phyloP scores from a whole-genome alignment of 768 basidiomycete species.

The Candolleomyces efflorescens region DNA sequence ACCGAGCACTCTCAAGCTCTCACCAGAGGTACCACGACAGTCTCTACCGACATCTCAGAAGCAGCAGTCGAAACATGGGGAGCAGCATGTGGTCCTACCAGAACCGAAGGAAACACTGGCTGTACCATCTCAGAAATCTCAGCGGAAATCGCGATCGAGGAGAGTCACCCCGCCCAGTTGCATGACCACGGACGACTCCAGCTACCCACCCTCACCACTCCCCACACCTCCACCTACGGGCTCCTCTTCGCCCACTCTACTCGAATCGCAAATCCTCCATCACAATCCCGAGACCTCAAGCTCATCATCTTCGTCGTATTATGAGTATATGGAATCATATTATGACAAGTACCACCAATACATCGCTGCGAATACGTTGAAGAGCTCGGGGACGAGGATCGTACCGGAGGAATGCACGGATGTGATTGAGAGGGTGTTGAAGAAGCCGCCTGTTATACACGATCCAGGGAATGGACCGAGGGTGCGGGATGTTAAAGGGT shows the following conservation, averaged over 20 bases:
- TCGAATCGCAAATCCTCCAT: too few relatives aligned
- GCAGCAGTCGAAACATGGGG: neutral
- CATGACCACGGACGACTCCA: neutral
- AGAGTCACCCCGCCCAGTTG: neutral
- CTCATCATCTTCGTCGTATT: neutral
- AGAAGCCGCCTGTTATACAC: slow-evolving; percentile 54
- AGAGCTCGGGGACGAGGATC: slow-evolving; percentile 1
- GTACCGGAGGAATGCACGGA: slow-evolving; percentile 2
- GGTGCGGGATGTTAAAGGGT: slow-evolving; percentile 61
- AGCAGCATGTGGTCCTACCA: neutral
- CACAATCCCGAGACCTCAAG: neutral
- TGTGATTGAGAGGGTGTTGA: slow-evolving; percentile 23
- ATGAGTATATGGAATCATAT: neutral
- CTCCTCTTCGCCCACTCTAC: too few relatives aligned
- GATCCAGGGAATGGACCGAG: slow-evolving; percentile 80
- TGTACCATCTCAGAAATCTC: neutral
- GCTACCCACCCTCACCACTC: slow-evolving; percentile 5
- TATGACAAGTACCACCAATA: neutral
- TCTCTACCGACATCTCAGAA: neutral
- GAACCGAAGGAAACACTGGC: neutral
- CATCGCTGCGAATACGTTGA: neutral
- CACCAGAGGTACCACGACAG: neutral
- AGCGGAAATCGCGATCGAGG: neutral
- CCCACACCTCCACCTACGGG: neutral
- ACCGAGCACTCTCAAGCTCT: neutral